Percentiles rank a stretch among this genome's conserved stretches.
These are phyloP conservation scores for Besnoitia besnoiti DNA, from an alignment of 169 alveolate genomes.

Conservation along the genomic window DNA sequence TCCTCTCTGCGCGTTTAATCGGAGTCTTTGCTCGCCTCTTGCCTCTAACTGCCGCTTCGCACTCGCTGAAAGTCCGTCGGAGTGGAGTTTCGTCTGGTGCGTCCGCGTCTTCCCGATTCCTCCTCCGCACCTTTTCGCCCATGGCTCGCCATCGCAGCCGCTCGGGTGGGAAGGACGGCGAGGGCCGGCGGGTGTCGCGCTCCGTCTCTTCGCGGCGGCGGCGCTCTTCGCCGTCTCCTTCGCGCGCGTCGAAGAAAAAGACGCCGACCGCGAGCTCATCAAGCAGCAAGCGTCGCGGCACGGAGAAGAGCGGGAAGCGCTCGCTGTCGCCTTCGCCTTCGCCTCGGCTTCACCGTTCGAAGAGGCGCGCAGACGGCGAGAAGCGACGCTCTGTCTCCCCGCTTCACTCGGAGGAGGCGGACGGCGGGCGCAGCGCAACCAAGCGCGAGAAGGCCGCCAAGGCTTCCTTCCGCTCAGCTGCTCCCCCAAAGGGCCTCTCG, in stretches of 20 bases:
- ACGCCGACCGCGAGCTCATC: neutral
- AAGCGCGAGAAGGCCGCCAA: neutral
- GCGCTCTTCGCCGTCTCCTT: constrained; percentile 5
- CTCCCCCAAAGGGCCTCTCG: neutral
- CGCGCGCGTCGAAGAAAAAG: neutral
- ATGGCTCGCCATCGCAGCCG: constrained; percentile 2
- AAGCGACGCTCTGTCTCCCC: neutral
- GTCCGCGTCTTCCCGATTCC: no score
- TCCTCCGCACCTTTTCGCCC: neutral
- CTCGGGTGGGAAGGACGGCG: neutral
- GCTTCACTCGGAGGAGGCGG: neutral
- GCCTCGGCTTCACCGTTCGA: neutral
- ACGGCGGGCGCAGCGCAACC: neutral
- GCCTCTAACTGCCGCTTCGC: no score
- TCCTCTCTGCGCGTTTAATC: no score
- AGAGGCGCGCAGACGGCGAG: neutral
- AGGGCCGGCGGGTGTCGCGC: neutral
- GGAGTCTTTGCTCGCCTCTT: no score
- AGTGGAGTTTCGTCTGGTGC: no score
- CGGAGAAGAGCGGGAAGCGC: neutral
- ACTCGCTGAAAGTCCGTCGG: no score
- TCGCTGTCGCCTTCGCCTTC: neutral
- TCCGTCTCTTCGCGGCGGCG: neutral
- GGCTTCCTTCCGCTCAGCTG: neutral
- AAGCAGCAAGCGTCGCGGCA: neutral